Evolutionary conservation across 2,329 filamentous ascomycete genomes (phyloP).

Genomic region (Aspergillus tamarii): DNA sequence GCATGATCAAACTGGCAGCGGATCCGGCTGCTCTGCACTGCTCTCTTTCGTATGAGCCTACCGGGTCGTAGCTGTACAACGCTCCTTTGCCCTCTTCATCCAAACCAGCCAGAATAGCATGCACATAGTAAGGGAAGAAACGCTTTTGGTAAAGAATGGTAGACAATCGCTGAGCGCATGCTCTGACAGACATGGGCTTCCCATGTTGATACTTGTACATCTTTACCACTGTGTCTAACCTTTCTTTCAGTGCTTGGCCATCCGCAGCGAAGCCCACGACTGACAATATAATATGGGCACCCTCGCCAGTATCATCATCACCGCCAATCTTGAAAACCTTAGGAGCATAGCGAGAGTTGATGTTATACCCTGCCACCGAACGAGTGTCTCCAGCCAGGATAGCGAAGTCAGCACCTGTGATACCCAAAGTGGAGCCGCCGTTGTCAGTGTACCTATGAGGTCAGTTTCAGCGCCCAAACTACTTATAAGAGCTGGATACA

Average conservation of each 20-base stretch:
- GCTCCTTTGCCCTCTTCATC: conserved; percentile 95
- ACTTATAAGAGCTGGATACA: conserved; percentile 34
- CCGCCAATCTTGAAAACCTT: conserved; percentile 98
- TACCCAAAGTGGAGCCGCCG: conserved; percentile 92
- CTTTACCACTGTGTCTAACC: conserved; percentile 91
- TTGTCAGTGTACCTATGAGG: conserved; percentile 83
- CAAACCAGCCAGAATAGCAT: conserved; percentile 89
- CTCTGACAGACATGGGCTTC: conserved; percentile 92
- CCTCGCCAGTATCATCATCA: conserved; percentile 80
- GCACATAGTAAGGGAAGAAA: conserved; percentile 98
- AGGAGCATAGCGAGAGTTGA: conserved; percentile 93
- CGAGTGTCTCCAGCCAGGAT: conserved; percentile 98
- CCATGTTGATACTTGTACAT: conserved; percentile 99
- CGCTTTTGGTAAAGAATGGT: conserved; percentile 97
- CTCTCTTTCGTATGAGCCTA: conserved; percentile 96
- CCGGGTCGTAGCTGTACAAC: conserved; percentile 96
- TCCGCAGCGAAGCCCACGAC: conserved; percentile 97
- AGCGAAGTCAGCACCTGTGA: conserved; percentile 89
- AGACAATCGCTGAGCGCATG: conserved; percentile 90
- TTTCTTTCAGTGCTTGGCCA: conserved; percentile 89
- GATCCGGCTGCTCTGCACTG: conserved; percentile 93
- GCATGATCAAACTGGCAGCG: conserved; percentile 94
- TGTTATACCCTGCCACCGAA: conserved; percentile 94
- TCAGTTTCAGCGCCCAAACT: conserved; percentile 15
- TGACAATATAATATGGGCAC: conserved; percentile 84